phyloP scores from a whole-genome alignment of 163 green algal genomes.

The Chlorella variabilis region DNA sequence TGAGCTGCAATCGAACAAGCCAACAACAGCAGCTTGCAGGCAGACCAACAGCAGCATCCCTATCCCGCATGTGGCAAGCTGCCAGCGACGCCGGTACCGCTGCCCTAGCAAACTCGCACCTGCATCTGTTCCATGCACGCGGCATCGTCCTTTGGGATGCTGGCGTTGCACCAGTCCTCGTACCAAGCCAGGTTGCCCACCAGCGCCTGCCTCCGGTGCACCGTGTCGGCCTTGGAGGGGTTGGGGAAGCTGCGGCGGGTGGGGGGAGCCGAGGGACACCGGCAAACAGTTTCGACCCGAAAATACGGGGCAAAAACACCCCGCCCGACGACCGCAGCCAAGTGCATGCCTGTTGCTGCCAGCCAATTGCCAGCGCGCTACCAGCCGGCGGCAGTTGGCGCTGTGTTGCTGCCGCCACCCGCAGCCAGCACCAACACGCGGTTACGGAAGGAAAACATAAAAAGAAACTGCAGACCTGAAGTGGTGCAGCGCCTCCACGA shows the following conservation, averaged over 20 bases:
- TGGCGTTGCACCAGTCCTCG: slow-evolving; percentile 22
- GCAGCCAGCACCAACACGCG: too few species aligned
- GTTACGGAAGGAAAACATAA: too few species aligned
- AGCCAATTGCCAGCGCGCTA: too few species aligned
- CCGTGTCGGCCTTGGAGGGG: slow-evolving; percentile 16
- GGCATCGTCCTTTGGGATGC: background rate
- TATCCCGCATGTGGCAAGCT: too few species aligned
- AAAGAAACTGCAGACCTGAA: slow-evolving; percentile 60
- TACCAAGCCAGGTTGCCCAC: background rate
- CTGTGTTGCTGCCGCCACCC: too few species aligned
- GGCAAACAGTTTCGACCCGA: background rate
- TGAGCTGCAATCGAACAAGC: background rate
- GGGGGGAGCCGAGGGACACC: background rate
- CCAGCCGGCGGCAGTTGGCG: too few species aligned
- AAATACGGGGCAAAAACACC: too few species aligned
- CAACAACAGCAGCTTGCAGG: background rate
- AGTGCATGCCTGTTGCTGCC: too few species aligned
- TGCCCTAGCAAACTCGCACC: too few species aligned
- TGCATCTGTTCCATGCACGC: background rate
- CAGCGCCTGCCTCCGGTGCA: slow-evolving; percentile 10
- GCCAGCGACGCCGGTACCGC: too few species aligned
- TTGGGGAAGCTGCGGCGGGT: slow-evolving; percentile 33
- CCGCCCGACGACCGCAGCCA: too few species aligned
- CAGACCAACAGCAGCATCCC: background rate
- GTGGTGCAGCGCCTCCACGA: slow-evolving; percentile 83